Base-by-base conservation (phyloP, 768 basidiomycete species). In the Pleurotus tuber-regium region DNA sequence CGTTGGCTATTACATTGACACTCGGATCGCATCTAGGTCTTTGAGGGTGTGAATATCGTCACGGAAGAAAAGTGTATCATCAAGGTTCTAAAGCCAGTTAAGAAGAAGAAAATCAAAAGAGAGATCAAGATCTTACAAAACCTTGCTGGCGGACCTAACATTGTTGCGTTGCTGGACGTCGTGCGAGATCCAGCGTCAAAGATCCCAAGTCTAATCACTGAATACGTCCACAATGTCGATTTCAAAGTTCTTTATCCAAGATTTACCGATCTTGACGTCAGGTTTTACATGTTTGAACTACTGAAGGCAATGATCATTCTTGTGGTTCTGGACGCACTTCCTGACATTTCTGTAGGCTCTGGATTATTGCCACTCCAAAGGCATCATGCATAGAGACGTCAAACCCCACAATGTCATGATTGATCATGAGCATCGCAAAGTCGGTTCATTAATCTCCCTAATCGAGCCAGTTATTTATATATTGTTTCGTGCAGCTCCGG, bases 321-420 rank as follows among this genome's bases (percentile, higher is more conserved):
- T 23, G 35, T 23, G 41, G 29, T 25, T 36, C n/a, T 24, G 12
- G 12, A n/a, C 23, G 21, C 26, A 11, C 33, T 53, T 46, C 40
- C 57, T 63, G 44, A 68, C 58, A 48, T 54, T 53, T 38, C 47
- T 44, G 43, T 35, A 92, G 90, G 96, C 96, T 3, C 74, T 98
- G 65, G 96, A 98, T 70, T 98, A 86, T 67, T 98, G 96, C 62
- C 96, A 98, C 69, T 98, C 96, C 25, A 93, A 95, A 61, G 96
- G 96, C 7, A 98, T 98, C 67, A 98, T 98, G 93, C 95, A 98
- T 67, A 78, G 96, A 59, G 96, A 98, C 66, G 96, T 98, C 53
- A 98, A 98, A 66, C 96, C 96, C 10, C 94, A 97, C 71, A 98
- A 98, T 69, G 93, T 98, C 50, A 98, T 98, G 94, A 98, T 98